phyloP scores from a whole-genome alignment of 805 yeast genomes.

The Nakazawaea peltata region DNA sequence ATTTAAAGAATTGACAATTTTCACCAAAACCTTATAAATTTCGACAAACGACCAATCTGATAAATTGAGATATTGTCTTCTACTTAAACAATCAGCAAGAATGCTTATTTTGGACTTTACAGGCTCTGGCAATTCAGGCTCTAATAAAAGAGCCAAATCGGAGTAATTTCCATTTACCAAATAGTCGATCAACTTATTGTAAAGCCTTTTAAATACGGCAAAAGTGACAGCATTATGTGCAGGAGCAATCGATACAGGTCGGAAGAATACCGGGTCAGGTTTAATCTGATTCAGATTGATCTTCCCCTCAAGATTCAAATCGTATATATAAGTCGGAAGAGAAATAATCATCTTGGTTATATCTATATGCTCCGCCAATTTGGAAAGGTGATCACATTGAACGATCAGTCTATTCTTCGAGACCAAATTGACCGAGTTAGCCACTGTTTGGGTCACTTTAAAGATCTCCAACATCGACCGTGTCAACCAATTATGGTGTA shows the following conservation, averaged over 20 bases:
- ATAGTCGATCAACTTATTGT: slow-evolving; percentile 24
- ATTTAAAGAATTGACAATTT: slow-evolving; percentile 19
- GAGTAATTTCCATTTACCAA: slow-evolving; percentile 10
- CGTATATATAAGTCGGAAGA: slow-evolving; percentile 64
- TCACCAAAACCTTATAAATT: slow-evolving; percentile 22
- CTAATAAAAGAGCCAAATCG: slow-evolving; percentile 2
- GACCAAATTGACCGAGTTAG: slow-evolving; percentile 11
- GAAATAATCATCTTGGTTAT: slow-evolving; percentile 72
- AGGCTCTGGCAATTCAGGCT: not conserved
- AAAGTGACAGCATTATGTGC: slow-evolving; percentile 16
- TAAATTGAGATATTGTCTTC: slow-evolving; percentile 42
- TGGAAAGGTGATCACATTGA: slow-evolving; percentile 27
- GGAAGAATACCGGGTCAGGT: slow-evolving; percentile 22
- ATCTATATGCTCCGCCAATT: slow-evolving; percentile 48
- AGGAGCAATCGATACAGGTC: slow-evolving; percentile 17
- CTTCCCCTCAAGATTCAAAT: slow-evolving; percentile 41
- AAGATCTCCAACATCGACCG: slow-evolving; percentile 69
- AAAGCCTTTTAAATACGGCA: slow-evolving; percentile 22
- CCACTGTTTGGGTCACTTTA: slow-evolving; percentile 53
- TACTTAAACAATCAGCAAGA: slow-evolving; percentile 33
- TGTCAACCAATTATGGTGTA: slow-evolving; percentile 88
- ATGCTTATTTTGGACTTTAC: slow-evolving; percentile 29
- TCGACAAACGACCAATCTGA: slow-evolving; percentile 45
- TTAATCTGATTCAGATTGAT: slow-evolving; percentile 44
- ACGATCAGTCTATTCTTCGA: slow-evolving; percentile 14